A percentile compares a stretch with the other conserved stretches of the same genome.
These are phyloP conservation scores for Halenospora varia DNA, from an alignment of 495 filamentous ascomycete genomes.

Conservation along the genomic window DNA sequence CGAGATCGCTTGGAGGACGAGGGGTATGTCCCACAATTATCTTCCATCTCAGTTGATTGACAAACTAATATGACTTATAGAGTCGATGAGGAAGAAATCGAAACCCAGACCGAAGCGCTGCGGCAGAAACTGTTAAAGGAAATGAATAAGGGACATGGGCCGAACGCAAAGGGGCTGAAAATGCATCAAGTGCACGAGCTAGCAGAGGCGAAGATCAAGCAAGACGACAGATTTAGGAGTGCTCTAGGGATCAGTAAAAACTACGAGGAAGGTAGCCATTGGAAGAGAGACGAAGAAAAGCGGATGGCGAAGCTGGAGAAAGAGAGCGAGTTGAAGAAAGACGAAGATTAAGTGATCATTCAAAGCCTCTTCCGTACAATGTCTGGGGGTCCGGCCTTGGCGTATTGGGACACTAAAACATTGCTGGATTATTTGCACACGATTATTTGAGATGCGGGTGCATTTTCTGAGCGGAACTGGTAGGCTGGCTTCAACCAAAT, in stretches of 20 bases:
- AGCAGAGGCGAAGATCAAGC: constrained; percentile 92
- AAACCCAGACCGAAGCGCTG: constrained; percentile 57
- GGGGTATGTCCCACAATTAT: constrained; percentile 48
- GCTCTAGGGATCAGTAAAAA: constrained; percentile 86
- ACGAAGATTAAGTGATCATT: no score
- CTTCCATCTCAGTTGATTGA: not conserved
- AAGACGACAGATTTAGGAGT: constrained; percentile 83
- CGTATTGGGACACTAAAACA: no score
- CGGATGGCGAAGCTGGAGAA: constrained; percentile 46
- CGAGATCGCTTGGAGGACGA: constrained; percentile 87
- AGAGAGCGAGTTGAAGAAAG: constrained; percentile 7
- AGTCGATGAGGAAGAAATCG: constrained; percentile 77
- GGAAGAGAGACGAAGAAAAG: constrained; percentile 69
- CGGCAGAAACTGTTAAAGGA: constrained; percentile 59
- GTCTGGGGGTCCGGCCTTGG: no score
- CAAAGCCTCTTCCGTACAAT: no score
- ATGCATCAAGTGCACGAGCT: constrained; percentile 93
- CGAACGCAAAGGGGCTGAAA: constrained; percentile 60
- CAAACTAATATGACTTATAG: constrained; percentile 33
- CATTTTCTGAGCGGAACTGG: no score
- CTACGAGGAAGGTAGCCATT: constrained; percentile 80
- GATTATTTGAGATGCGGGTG: no score
- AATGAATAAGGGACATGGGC: constrained; percentile 36
- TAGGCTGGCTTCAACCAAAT: no score
- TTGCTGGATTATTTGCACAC: no score